A percentile compares a stretch with the other conserved stretches of the same genome.
phyloP scores from a whole-genome alignment of 208 protist genomes.

The Entamoeba invadens region DNA sequence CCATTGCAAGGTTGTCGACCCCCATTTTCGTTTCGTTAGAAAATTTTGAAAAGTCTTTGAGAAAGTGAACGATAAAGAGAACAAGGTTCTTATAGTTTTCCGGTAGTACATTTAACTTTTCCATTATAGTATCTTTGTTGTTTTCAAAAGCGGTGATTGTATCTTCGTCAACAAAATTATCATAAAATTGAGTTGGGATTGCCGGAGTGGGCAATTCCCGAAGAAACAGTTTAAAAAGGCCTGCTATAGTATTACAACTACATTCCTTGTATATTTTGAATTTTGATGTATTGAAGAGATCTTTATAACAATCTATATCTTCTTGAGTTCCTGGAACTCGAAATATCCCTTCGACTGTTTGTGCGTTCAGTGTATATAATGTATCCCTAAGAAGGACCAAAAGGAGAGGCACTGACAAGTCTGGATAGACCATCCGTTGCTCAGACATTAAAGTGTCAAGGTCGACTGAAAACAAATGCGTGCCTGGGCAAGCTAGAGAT shows the following conservation, averaged over 20 bases:
- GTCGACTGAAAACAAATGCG: not conserved
- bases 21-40: not conserved
- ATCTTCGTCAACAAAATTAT: not conserved
- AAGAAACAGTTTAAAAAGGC: not conserved
- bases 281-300: not conserved
- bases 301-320: not conserved
- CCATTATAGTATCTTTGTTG: not conserved
- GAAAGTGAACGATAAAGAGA: not conserved
- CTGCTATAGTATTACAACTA: not conserved
- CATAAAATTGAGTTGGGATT: not conserved
- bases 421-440: not conserved
- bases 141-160: not conserved
- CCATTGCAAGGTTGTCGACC: not conserved
- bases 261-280: not conserved
- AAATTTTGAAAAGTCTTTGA: not conserved
- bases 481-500: too few relatives aligned
- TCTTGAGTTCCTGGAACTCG: not conserved
- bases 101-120: not conserved
- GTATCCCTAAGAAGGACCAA: not conserved
- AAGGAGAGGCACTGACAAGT: not conserved
- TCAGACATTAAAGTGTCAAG: not conserved
- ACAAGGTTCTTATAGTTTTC: not conserved
- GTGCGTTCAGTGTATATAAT: not conserved
- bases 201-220: not conserved
- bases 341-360: not conserved